A percentile compares a stretch with the other conserved stretches of the same genome.
phyloP scores from a whole-genome alignment of 371 early-diverging fungal species.

The Nematocida homosporus region DNA sequence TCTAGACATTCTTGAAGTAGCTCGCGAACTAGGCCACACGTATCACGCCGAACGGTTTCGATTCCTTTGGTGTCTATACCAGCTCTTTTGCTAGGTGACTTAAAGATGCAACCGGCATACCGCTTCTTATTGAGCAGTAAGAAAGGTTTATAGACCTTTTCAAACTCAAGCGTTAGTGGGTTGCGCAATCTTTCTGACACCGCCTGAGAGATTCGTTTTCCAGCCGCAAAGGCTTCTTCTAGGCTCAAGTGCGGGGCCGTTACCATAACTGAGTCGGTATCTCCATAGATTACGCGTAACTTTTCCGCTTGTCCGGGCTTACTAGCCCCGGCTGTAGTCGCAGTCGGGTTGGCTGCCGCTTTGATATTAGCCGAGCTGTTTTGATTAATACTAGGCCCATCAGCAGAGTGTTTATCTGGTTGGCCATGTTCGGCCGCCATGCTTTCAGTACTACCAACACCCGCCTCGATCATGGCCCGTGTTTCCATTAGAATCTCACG shows the following conservation, averaged over 20 bases:
- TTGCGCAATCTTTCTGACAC: constrained; percentile 80
- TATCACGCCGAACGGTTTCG: constrained; percentile 98
- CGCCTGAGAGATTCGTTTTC: constrained; percentile 70
- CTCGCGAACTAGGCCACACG: constrained; percentile 83
- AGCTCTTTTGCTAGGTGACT: constrained; percentile 78
- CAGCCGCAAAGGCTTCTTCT: constrained; percentile 71
- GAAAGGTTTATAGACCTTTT: constrained; percentile 96
- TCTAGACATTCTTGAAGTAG: constrained; percentile 86
- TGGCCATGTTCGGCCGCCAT: too few relatives aligned
- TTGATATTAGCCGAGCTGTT: background rate
- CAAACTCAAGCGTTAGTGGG: constrained; percentile 96
- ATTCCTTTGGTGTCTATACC: constrained; percentile 97
- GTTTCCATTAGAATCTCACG: constrained; percentile 93
- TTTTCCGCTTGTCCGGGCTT: background rate
- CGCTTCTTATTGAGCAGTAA: constrained; percentile 97
- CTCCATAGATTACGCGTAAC: constrained; percentile 87
- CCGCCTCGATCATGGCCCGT: constrained; percentile 81
- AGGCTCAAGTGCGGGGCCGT: constrained; percentile 79
- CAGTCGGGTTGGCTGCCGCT: background rate
- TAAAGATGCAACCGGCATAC: constrained; percentile 82
- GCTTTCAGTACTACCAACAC: too few relatives aligned
- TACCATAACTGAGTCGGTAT: constrained; percentile 99
- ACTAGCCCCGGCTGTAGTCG: too few relatives aligned
- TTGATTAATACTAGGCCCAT: constrained; percentile 64
- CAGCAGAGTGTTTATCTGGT: constrained; percentile 70